Evolutionary conservation across 495 filamentous ascomycete species (phyloP), one percentile per base, ranked within the genome.

Genomic region (Xylaria acuta): DNA sequence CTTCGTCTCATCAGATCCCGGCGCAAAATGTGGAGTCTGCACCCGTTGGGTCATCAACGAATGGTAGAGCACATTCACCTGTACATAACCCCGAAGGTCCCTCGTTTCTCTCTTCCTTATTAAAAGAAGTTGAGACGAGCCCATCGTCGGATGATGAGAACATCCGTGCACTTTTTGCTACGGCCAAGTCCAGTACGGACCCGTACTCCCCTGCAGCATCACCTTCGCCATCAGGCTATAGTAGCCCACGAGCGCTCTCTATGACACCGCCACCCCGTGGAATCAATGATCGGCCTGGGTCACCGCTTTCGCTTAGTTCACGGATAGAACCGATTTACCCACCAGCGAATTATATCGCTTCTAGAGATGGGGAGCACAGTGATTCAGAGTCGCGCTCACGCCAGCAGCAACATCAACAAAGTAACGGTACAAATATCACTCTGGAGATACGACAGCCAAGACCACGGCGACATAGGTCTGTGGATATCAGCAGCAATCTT

Each of bases 81-180:
- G 43, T 34, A 38, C 72, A 58, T 9, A 70, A 43, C 30, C 51
- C 87, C 27, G 69, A 69, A 25, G 89, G 69, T 84, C 87, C 84
- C 0, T 87, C 86, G 12, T 97, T 97, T 80, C 82, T 97, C 5
- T 90, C 92, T 49, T 94, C 93, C 0, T 85, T 98, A 18, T 82
- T 98, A 62, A 92, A 92, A 74, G 94, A 98, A 76, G 94, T 98
- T 0, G 93, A 97, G 80, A 89, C 89, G 74, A 90, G 92, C 63
- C 81, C 90, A 1, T 75, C 77, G 7, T 84, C 84, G 0, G 85
- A 89, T 58, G 88, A 88, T 41, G 88, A 89, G 62, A 84, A 78
- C 20, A 79, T 87, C 36, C 84, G 86, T 16, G 81, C 81, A 49
- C 68, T 83, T 38, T 84, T 82, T 74, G 79, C 82, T 72, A 77